Evolutionary conservation across 441 rosid genomes (phyloP).

Genomic region (Pelargonium fulgidum): DNA sequence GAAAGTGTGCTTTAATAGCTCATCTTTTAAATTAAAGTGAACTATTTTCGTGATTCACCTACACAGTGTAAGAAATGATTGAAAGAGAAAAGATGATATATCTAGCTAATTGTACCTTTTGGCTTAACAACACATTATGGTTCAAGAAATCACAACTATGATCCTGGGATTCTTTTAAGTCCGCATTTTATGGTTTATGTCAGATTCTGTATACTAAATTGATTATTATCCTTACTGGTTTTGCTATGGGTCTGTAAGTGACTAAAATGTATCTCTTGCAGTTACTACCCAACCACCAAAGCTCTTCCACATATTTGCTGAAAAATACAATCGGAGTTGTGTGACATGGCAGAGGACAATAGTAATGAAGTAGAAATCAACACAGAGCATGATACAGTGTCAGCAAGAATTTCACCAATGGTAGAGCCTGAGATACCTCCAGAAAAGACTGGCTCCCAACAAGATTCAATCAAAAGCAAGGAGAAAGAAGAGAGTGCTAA

Average conservation of each 20-base stretch:
- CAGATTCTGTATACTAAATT: neutral
- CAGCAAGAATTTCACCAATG: neutral
- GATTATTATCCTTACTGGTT: neutral
- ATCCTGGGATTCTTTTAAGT: neutral
- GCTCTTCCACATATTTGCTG: neutral
- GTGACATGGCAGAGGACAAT: constrained; percentile 20
- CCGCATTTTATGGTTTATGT: neutral
- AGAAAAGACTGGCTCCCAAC: neutral
- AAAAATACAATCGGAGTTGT: neutral
- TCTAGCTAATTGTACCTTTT: neutral
- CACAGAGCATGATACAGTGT: constrained; percentile 9
- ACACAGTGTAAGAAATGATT: neutral
- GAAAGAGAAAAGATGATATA: neutral
- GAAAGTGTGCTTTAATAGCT: too few species aligned
- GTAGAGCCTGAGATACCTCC: neutral
- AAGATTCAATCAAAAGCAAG: constrained; percentile 19
- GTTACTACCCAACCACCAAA: constrained; percentile 1
- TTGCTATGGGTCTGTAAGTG: neutral
- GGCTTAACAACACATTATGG: neutral
- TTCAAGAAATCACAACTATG: neutral
- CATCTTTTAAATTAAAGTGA: neutral
- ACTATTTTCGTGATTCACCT: neutral
- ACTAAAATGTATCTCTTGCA: constrained; percentile 7
- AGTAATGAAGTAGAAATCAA: constrained; percentile 11
- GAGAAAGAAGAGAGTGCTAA: constrained; percentile 31